Conservation (phyloP, 164 flowering plant genomes). For the Aristolochia californica region DNA sequence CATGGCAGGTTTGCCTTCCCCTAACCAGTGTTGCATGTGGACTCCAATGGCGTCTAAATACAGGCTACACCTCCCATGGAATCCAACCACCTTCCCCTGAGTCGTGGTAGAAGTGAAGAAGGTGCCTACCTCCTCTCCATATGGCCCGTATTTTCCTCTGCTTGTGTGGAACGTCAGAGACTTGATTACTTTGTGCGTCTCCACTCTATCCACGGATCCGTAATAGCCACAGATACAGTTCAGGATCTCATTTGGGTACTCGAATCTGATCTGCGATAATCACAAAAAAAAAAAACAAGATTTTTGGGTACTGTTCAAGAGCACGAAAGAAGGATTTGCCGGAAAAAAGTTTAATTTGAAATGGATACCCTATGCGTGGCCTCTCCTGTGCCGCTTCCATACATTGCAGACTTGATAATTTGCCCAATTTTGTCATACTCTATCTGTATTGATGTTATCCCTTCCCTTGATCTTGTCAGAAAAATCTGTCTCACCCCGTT, state of each 20-base stretch:
- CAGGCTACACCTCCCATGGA: slow-evolving; percentile 67
- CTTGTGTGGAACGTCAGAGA: slow-evolving; percentile 59
- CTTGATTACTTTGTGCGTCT: slow-evolving; percentile 24
- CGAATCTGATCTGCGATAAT: slow-evolving; percentile 43
- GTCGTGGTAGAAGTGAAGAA: slow-evolving; percentile 59
- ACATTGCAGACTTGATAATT: slow-evolving; percentile 60
- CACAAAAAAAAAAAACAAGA: not conserved
- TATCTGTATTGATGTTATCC: slow-evolving; percentile 52
- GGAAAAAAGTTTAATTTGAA: too few species aligned
- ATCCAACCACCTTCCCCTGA: slow-evolving; percentile 76
- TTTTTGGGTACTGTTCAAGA: not conserved
- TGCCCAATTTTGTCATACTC: slow-evolving; percentile 76
- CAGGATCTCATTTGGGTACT: slow-evolving; percentile 61
- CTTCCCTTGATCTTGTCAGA: slow-evolving; percentile 34
- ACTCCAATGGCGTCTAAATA: slow-evolving; percentile 82
- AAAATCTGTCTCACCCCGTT: slow-evolving; percentile 59
- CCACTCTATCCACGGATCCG: slow-evolving; percentile 27
- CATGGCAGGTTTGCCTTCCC: slow-evolving; percentile 21
- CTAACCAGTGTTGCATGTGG: slow-evolving; percentile 83
- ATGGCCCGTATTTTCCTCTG: slow-evolving; percentile 72
- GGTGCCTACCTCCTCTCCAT: slow-evolving; percentile 62
- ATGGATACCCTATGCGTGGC: slow-evolving; percentile 34
- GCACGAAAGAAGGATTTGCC: not conserved
- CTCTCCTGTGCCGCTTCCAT: slow-evolving; percentile 47
- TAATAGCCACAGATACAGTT: slow-evolving; percentile 57